phyloP scores from a whole-genome alignment of 2,329 filamentous ascomycete species.

The Fusarium equiseti region DNA sequence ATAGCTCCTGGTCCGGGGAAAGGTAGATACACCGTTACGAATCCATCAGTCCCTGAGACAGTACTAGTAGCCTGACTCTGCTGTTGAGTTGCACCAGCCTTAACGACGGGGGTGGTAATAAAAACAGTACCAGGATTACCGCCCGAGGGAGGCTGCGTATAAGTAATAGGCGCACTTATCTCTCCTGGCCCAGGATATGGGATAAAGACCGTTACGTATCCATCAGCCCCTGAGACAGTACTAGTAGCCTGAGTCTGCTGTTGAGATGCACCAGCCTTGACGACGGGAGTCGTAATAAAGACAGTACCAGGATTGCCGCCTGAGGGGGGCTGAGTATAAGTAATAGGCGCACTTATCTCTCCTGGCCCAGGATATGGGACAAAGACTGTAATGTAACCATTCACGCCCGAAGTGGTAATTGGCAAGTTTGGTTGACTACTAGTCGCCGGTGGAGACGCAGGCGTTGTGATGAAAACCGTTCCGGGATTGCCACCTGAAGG shows the following conservation, averaged over 20 bases:
- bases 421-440: slow-evolving; percentile 9
- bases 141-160: slow-evolving; percentile 5
- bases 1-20: slow-evolving; percentile 8
- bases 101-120: slow-evolving; percentile 7
- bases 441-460: background rate
- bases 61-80: slow-evolving; percentile 13
- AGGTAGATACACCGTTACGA: slow-evolving; percentile 16
- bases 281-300: slow-evolving; percentile 12
- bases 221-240: slow-evolving; percentile 11
- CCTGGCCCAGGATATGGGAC: slow-evolving; percentile 25
- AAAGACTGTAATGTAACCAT: slow-evolving; percentile 28
- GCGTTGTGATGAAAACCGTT: slow-evolving; percentile 21
- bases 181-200: slow-evolving; percentile 25
- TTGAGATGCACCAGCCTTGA: background rate
- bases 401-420: slow-evolving; percentile 15
- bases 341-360: slow-evolving; percentile 23
- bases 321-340: slow-evolving; percentile 9
- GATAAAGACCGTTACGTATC: slow-evolving; percentile 29
- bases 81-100: background rate
- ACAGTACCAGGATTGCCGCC: slow-evolving; percentile 19
- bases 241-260: slow-evolving; percentile 6
- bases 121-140: slow-evolving; percentile 21
- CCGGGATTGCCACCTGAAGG: slow-evolving; percentile 23
- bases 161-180: slow-evolving; percentile 24
- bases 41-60: slow-evolving; percentile 11